phyloP scores from a whole-genome alignment of 106 monocot species.

The Triglochin maritima region DNA sequence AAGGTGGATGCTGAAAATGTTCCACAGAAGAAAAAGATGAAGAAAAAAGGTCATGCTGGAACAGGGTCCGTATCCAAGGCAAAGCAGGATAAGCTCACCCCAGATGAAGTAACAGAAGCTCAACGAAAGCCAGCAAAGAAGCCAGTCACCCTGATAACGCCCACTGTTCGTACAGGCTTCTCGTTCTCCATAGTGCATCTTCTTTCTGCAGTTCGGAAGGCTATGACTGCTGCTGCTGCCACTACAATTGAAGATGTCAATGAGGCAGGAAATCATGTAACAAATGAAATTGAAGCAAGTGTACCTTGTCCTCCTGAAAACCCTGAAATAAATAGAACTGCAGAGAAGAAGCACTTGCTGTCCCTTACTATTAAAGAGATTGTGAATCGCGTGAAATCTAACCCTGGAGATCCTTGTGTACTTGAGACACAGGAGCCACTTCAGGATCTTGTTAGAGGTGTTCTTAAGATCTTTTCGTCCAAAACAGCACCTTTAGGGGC shows the following conservation, averaged over 20 bases:
- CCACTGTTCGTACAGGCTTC: conserved; percentile 81
- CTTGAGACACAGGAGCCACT: conserved; percentile 92
- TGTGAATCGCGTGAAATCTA: conserved; percentile 54
- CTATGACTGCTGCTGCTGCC: conserved; percentile 39
- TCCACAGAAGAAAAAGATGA: conserved; percentile 53
- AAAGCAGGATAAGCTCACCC: conserved; percentile 10
- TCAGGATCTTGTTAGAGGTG: conserved; percentile 87
- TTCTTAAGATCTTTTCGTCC: conserved; percentile 81
- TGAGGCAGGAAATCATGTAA: conserved; percentile 8
- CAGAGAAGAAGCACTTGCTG: conserved; percentile 29
- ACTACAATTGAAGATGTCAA: conserved; percentile 23
- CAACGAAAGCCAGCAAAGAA: conserved; percentile 43
- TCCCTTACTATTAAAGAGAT: conserved; percentile 79
- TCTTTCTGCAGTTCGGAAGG: conserved; percentile 72
- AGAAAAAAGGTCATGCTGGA: conserved; percentile 33
- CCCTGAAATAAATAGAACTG: conserved; percentile 17
- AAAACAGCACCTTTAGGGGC: conserved; percentile 93
- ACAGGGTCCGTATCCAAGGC: conserved; percentile 10
- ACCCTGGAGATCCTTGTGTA: conserved; percentile 88
- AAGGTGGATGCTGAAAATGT: conserved; percentile 25
- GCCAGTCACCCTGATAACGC: conserved; percentile 61
- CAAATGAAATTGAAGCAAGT: conserved; percentile 15
- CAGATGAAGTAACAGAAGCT: conserved; percentile 20
- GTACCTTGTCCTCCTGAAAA: conserved; percentile 13
- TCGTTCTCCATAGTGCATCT: conserved; percentile 97